Base-by-base conservation (phyloP, 495 filamentous ascomycete genomes). In the Talaromyces wortmannii region DNA sequence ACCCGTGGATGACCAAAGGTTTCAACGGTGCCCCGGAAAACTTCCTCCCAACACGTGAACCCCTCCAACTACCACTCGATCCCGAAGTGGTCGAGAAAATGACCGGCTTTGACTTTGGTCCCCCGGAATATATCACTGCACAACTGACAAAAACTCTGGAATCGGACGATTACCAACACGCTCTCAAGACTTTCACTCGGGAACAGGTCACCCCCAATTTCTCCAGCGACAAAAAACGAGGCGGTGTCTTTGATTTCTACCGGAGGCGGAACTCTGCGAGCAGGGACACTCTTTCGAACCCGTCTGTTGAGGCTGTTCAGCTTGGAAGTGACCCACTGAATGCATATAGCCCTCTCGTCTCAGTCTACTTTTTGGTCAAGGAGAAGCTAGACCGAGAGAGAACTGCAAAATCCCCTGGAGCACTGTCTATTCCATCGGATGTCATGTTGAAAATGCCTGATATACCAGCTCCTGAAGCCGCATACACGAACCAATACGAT, bases 31-130 rank as follows among this genome's bases (percentile, higher is more conserved):
- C 91, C 40, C 92, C 92, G 15, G 94, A 99, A 48, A 99, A 97
- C 61, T 87, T 87, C 56, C 79, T 99, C 1, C 90, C 92, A 11
- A 68, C 75, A 43, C 86, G 94, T 31, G 92, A 97, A 59, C 91
- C 94, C 32, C 64, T 99, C 30, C 81, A 87, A 45, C 74, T 96
- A 29, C 91, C 95, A 1, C 74, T 99, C 23, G 92, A 99, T 65
- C 76, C 81, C 0, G 82, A 86, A 45, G 85, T 97, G 12, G 83
- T 97, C 52, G 76, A 88, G 54, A 91, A 89, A 57, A 99, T 99
- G 94, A 95, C 89, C 3, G 94, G 94, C 12, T 99, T 99, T 68
- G 95, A 99, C 68, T 99, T 99, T 69, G 94, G 94, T 1, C 73
- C 88, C 0, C 75, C 90, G 7, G 92, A 97, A 7, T 80, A 84